Evolutionary conservation across 2,329 filamentous ascomycete species (phyloP), one percentile per base, ranked within the genome.

Genomic region (Epichloe brachyelytri): DNA sequence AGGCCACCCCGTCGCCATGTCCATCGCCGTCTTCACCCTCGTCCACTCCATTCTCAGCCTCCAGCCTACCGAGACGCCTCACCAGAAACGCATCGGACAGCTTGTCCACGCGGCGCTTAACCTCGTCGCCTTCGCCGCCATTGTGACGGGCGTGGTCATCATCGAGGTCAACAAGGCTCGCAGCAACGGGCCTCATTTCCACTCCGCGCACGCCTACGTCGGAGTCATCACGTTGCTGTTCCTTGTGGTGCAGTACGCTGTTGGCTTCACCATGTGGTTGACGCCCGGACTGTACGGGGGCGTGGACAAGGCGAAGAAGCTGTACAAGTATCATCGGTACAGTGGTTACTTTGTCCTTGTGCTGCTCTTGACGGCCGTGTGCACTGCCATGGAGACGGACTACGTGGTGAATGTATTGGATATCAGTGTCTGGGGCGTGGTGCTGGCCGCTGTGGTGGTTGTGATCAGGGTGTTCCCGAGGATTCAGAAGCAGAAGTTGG

Each of bases 271-370:
- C 34, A 87, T 93, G 70, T 96, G 85, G 73, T 88, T 81, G 53
- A 72, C 79, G 3, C 90, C 90, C 0, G 62, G 63, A 0, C 60
- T 95, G 1, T 94, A 91, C 60, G 90, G 90, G 5, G 82, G 87
- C 51, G 81, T 84, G 55, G 82, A 87, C 26, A 82, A 81, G 3
- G 91, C 89, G 19, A 94, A 90, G 75, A 74, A 74, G 22, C 66
- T 95, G 41, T 97, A 91, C 76, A 96, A 95, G 69, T 95, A 90
- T 61, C 93, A 97, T 66, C 80, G 91, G 33, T 69, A 78, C 50
- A 77, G 75, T 20, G 93, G 91, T 2, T 97, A 98, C 63, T 57
- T 80, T 7, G 71, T 90, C 53, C 69, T 91, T 50, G 62, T 83
- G 48, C 60, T 94, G 59, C 74, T 91, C 55, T 68, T 95, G 55